Evolutionary conservation across 306 rosid species (phyloP), one percentile per base, ranked within the genome.

Genomic region (Cucumis hystrix): DNA sequence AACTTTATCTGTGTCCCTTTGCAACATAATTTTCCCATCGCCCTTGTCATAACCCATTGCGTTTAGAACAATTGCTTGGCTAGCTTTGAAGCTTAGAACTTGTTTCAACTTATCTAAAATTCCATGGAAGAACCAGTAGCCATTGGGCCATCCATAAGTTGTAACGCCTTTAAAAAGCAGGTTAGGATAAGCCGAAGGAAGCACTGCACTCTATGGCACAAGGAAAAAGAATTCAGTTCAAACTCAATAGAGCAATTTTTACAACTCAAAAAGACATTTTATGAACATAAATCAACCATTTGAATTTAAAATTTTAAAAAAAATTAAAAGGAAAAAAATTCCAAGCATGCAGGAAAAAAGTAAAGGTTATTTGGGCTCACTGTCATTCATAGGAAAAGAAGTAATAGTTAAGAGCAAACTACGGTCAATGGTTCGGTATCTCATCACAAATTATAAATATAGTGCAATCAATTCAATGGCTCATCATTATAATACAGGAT

Each of bases 101-200:
- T 80, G 78, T 55, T 80, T 83, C 58, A 83, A 76, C 81, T 79
- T 83, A 72, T 79, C 86, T 76, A 83, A 51, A 35, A 83, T 43
- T 40, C 83, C 86, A 79, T 83, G 86, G 62, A 79, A 71, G 49
- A 83, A 83, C 86, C 86, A 79, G 71, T 41, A 70, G 33, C 86
- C 81, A 17, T 21, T 39, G 30, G 86, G 86, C 86, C 86, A 83
- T 21, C 86, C 83, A 37, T 83, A 83, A 9, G 81, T 79, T 10
- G 83, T 71, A 70, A 83, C 76, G 74, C 86, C 86, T 70, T 83
- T 83, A 43, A 83, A 83, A 55, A 83, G 58, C 76, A 83, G 54
- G 76, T 35, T 61, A 6, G 86, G 83, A 71, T 83, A 83, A 28
- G 86, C 78, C 4, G 74, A 76, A 15, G 83, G 86, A 83, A 83